These are phyloP conservation scores for Entophlyctis luteolus DNA, from an alignment of 192 early-diverging fungal genomes.

Conservation along the genomic window DNA sequence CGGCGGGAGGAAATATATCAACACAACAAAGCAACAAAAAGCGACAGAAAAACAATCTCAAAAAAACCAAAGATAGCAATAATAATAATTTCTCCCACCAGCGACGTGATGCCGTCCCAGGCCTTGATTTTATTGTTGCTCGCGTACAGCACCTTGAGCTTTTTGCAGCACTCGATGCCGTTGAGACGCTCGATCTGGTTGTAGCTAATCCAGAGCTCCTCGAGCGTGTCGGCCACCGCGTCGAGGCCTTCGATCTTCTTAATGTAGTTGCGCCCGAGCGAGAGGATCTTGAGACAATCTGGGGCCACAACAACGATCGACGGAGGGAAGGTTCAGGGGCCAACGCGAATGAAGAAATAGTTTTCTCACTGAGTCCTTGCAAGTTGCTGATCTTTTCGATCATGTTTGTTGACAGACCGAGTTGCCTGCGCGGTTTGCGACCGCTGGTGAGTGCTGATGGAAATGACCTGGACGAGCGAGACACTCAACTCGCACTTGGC, in stretches of 20 bases:
- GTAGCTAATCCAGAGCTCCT: constrained; percentile 58
- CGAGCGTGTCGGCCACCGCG: constrained; percentile 52
- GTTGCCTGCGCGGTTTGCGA: constrained; percentile 29
- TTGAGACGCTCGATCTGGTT: constrained; percentile 53
- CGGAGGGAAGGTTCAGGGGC: no score
- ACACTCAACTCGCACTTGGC: constrained; percentile 40
- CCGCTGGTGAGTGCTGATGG: no score
- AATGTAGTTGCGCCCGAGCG: constrained; percentile 50
- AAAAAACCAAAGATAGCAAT: constrained; percentile 1
- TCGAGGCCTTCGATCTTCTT: constrained; percentile 61
- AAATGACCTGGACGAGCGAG: no score
- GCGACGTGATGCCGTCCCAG: constrained; percentile 44
- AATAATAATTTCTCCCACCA: constrained; percentile 24
- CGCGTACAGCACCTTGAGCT: constrained; percentile 55
- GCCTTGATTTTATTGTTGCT: constrained; percentile 59
- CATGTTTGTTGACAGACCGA: constrained; percentile 49
- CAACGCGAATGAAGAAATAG: no score
- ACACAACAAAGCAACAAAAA: background rate
- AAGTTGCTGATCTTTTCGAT: constrained; percentile 54
- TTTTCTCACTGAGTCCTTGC: constrained; percentile 39
- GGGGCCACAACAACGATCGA: no score
- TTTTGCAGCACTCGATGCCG: constrained; percentile 57
- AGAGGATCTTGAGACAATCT: constrained; percentile 44
- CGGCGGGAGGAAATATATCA: background rate
- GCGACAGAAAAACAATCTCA: no score